Evolutionary conservation across 768 basidiomycete species (phyloP).

Genomic region (Naganishia kalamii): DNA sequence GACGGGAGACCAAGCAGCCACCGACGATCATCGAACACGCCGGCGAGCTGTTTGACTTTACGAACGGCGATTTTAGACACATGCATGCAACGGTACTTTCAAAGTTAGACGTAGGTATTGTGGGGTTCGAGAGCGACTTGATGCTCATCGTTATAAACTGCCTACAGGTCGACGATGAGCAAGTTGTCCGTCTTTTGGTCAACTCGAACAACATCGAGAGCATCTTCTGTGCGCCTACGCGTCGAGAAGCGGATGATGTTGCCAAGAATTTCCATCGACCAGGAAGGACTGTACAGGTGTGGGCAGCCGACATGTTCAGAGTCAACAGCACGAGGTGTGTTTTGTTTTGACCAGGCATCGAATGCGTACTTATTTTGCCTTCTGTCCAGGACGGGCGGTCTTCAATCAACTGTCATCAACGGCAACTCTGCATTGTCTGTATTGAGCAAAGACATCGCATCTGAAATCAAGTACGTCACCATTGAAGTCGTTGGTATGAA

Average conservation of each 20-base stretch:
- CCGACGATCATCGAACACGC: constrained; percentile 47
- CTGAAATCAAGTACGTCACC: constrained; percentile 16
- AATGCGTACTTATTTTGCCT: background rate
- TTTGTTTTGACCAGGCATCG: background rate
- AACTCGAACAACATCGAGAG: constrained; percentile 68
- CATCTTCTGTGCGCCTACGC: constrained; percentile 59
- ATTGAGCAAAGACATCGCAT: constrained; percentile 26
- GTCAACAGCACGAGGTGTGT: constrained; percentile 17
- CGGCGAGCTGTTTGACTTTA: constrained; percentile 75
- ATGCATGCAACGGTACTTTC: constrained; percentile 69
- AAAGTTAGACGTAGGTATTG: constrained; percentile 63
- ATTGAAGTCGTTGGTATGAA: background rate
- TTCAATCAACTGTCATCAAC: background rate
- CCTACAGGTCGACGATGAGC: constrained; percentile 66
- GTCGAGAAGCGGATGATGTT: constrained; percentile 59
- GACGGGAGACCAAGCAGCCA: constrained; percentile 33
- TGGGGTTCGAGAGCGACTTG: too few relatives aligned
- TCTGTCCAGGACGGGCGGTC: constrained; percentile 52
- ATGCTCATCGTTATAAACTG: background rate
- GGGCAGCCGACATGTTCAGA: constrained; percentile 28
- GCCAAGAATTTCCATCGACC: constrained; percentile 24
- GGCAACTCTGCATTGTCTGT: constrained; percentile 26
- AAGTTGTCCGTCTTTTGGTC: constrained; percentile 73
- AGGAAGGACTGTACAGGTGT: constrained; percentile 12
- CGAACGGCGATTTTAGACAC: constrained; percentile 61